Percentiles rank a stretch among this genome's conserved stretches.
Conservation (phyloP, 139 green algal genomes). For the Micractinium conductrix region DNA sequence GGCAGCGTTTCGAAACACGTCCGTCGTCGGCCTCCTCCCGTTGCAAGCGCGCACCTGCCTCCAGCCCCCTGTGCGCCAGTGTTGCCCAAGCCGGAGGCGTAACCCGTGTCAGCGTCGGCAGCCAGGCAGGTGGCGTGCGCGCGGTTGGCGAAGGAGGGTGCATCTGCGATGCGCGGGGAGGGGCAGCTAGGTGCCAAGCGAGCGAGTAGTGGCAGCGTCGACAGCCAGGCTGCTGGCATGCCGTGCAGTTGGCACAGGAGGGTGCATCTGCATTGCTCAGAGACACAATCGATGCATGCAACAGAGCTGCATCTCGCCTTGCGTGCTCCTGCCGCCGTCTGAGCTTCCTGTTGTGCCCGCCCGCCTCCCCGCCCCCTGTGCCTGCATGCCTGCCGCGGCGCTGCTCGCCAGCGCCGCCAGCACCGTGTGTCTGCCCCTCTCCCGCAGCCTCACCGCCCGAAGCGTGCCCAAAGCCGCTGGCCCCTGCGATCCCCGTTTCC, state of each 20-base stretch:
- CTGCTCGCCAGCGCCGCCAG: background rate
- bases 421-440: background rate
- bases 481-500: background rate
- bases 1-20: background rate
- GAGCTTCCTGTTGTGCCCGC: background rate
- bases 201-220: too few relatives aligned
- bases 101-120: background rate
- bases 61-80: slow-evolving; percentile 10
- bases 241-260: too few relatives aligned
- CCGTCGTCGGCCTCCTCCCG: background rate
- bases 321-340: background rate
- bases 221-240: too few relatives aligned
- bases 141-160: background rate
- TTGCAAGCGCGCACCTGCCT: background rate
- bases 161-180: background rate
- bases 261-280: background rate
- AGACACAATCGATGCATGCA: background rate
- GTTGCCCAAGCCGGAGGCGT: slow-evolving; percentile 12
- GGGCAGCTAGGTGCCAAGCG: background rate
- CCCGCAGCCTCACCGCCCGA: background rate
- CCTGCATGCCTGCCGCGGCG: background rate
- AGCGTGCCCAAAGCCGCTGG: slow-evolving; percentile 24
- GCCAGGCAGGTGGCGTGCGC: background rate
- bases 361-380: background rate
- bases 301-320: background rate